Percentiles rank a stretch among this genome's conserved stretches.
These are phyloP conservation scores for Symbiotaphrina buchneri DNA, from an alignment of 495 filamentous ascomycete species.

Conservation along the genomic window DNA sequence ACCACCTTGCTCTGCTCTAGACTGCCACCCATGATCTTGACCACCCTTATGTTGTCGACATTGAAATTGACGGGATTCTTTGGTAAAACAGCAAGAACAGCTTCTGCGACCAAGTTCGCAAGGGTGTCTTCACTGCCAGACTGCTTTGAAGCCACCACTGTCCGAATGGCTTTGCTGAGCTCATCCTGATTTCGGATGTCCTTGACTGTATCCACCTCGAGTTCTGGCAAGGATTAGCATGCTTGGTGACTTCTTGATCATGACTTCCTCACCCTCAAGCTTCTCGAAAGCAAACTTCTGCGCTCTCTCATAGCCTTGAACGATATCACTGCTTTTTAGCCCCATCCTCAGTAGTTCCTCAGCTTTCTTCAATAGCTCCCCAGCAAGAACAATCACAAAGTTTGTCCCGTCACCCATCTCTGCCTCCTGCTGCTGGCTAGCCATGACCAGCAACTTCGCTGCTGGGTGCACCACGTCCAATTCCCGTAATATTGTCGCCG, in stretches of 20 bases:
- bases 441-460: slow-evolving; percentile 97
- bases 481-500: slow-evolving; percentile 90
- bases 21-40: slow-evolving; percentile 98
- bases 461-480: slow-evolving; percentile 97
- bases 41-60: slow-evolving; percentile 96
- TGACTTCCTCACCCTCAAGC: slow-evolving; percentile 38
- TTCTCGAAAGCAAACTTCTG: slow-evolving; percentile 65
- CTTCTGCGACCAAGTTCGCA: slow-evolving; percentile 72
- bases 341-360: slow-evolving; percentile 91
- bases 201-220: slow-evolving; percentile 76
- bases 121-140: slow-evolving; percentile 77
- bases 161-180: slow-evolving; percentile 85
- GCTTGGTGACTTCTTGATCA: neutral
- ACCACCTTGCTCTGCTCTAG: slow-evolving; percentile 84
- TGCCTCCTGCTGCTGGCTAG: slow-evolving; percentile 92
- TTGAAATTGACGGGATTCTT: slow-evolving; percentile 98
- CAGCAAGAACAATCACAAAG: slow-evolving; percentile 86
- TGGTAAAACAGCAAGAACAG: slow-evolving; percentile 79
- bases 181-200: slow-evolving; percentile 59
- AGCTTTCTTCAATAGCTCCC: slow-evolving; percentile 91
- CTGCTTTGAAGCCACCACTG: slow-evolving; percentile 92
- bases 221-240: slow-evolving; percentile 23
- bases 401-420: slow-evolving; percentile 99
- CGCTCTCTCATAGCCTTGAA: slow-evolving; percentile 86
- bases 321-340: slow-evolving; percentile 90